Conservation (phyloP, 192 early-diverging fungal species). For the Kappamyces sp. region DNA sequence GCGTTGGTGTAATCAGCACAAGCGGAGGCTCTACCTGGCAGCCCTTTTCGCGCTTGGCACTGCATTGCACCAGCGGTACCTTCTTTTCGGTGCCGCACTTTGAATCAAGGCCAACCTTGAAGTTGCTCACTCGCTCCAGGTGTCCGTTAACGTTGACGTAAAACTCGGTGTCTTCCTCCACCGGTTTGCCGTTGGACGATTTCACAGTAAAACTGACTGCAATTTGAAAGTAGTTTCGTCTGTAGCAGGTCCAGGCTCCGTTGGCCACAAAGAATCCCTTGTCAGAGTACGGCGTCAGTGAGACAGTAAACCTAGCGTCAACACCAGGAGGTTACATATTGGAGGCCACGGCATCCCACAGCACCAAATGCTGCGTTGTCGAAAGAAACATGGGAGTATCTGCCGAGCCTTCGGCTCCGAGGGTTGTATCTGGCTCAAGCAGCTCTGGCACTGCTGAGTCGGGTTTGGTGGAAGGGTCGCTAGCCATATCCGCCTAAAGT, state of each 20-base stretch:
- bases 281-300: slow-evolving; percentile 75
- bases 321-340: no score
- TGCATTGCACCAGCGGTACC: slow-evolving; percentile 83
- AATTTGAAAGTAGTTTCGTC: slow-evolving; percentile 92
- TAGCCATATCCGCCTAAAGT: no score
- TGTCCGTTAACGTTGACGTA: slow-evolving; percentile 46
- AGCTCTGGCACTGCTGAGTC: no score
- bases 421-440: no score
- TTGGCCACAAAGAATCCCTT: slow-evolving; percentile 87
- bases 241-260: slow-evolving; percentile 90
- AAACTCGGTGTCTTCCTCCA: slow-evolving; percentile 48
- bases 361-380: no score
- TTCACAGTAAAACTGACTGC: slow-evolving; percentile 52
- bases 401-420: no score
- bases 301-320: slow-evolving; percentile 52
- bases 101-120: slow-evolving; percentile 68
- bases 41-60: slow-evolving; percentile 90
- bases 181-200: slow-evolving; percentile 14
- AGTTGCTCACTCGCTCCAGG: slow-evolving; percentile 53
- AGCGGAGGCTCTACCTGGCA: slow-evolving; percentile 62
- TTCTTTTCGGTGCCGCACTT: slow-evolving; percentile 58
- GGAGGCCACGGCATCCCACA: no score
- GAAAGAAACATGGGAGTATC: no score
- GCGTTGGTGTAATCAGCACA: slow-evolving; percentile 9
- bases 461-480: no score